These are phyloP conservation scores for Alopecurus myosuroides DNA, from an alignment of 176 grass and related monocot species.

Conservation along the genomic window DNA sequence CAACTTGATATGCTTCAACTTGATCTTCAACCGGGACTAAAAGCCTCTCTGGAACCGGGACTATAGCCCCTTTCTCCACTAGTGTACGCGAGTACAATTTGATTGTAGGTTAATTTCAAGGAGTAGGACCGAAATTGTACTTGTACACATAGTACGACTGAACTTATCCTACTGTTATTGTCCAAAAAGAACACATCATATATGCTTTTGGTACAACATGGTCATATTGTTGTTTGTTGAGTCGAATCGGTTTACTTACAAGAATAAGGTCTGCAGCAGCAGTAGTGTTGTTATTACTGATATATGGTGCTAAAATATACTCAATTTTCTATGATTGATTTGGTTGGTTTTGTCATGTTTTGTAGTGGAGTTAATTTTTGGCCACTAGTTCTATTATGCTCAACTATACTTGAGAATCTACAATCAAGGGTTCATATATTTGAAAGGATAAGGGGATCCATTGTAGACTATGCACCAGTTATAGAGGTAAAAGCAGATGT, in stretches of 20 bases:
- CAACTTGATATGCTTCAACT: no score
- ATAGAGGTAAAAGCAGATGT: slow-evolving; percentile 90
- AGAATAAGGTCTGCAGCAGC: background rate
- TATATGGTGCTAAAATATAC: background rate
- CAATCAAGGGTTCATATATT: slow-evolving; percentile 72
- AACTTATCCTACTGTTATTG: no score
- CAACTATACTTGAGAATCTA: slow-evolving; percentile 72
- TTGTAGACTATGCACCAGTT: slow-evolving; percentile 86
- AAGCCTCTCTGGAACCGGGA: no score
- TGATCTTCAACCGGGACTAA: no score
- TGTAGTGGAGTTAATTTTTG: background rate
- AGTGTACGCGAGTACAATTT: no score
- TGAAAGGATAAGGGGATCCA: slow-evolving; percentile 83
- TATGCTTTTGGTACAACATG: background rate
- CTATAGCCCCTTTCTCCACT: no score
- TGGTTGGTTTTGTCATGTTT: background rate
- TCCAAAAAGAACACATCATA: no score
- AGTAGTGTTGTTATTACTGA: background rate
- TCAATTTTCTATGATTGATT: background rate
- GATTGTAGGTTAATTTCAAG: no score
- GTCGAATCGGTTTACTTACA: background rate
- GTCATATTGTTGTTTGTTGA: background rate
- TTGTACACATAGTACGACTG: no score
- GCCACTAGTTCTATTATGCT: slow-evolving; percentile 53
- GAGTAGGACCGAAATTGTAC: no score